phyloP scores from a whole-genome alignment of 176 grass and related monocot species.

The Zizania latifolia region DNA sequence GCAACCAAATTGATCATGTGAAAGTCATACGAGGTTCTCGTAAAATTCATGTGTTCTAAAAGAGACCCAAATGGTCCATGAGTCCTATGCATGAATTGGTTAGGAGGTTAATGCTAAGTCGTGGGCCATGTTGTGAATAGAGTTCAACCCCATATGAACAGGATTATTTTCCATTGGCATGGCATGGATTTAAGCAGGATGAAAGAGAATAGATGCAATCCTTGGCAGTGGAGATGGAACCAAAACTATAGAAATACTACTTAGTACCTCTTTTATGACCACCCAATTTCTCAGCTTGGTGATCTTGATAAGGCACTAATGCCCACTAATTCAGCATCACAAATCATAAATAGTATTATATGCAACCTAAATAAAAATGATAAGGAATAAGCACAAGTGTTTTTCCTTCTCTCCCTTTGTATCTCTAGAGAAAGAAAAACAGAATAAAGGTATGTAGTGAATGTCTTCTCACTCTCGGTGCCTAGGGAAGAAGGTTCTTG shows the following conservation, averaged over 20 bases:
- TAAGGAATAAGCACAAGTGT: constrained; percentile 36
- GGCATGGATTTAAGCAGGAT: constrained; percentile 18
- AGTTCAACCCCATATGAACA: neutral
- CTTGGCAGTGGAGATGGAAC: constrained; percentile 55
- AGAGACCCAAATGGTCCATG: no score
- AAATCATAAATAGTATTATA: constrained; percentile 31
- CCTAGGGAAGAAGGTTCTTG: constrained; percentile 34
- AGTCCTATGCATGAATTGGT: no score
- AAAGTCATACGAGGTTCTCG: no score
- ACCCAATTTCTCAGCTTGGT: neutral
- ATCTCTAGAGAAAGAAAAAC: neutral
- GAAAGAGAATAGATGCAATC: constrained; percentile 66
- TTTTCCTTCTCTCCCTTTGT: neutral
- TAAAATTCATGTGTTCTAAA: no score
- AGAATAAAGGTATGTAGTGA: constrained; percentile 9
- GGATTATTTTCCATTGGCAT: neutral
- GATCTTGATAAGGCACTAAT: constrained; percentile 39
- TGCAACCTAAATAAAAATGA: constrained; percentile 26
- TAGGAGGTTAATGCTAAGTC: neutral
- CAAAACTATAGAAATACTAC: constrained; percentile 25
- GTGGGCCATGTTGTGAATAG: neutral
- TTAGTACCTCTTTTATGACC: constrained; percentile 25
- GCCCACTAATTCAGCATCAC: constrained; percentile 28
- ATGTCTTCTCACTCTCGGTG: constrained; percentile 21
- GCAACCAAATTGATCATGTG: no score